Percentiles rank a stretch among this genome's conserved stretches.
Conservation (phyloP, 2,329 filamentous ascomycete species). For the Colletotrichum tabaci region DNA sequence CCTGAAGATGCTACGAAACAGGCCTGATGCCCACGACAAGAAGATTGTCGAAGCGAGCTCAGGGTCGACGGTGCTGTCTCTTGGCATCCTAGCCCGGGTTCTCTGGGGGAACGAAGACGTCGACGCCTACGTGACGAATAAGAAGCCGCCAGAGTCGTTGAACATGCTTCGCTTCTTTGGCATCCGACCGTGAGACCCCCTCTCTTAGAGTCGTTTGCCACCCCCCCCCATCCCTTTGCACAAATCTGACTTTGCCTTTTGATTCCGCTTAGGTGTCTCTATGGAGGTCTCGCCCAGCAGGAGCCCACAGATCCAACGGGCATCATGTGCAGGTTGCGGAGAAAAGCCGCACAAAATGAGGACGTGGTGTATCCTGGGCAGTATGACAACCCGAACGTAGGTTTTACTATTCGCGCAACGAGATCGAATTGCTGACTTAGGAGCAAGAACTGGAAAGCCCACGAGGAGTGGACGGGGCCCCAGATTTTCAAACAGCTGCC, state of each 20-base stretch:
- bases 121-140: constrained; percentile 64
- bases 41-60: constrained; percentile 36
- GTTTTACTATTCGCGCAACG: not conserved
- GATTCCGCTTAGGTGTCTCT: constrained; percentile 46
- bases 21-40: constrained; percentile 2
- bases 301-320: constrained; percentile 51
- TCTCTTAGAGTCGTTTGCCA: no score
- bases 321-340: constrained; percentile 49
- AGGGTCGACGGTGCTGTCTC: constrained; percentile 30
- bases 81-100: constrained; percentile 51
- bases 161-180: constrained; percentile 54
- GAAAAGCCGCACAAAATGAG: constrained; percentile 46
- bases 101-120: constrained; percentile 57
- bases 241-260: no score
- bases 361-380: constrained; percentile 52
- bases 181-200: constrained; percentile 46
- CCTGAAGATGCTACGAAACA: no score
- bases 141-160: constrained; percentile 55
- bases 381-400: constrained; percentile 52
- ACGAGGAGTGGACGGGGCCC: constrained; percentile 44
- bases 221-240: no score
- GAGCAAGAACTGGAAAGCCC: constrained; percentile 38
- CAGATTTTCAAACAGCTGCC: constrained; percentile 27
- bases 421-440: not conserved
- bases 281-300: constrained; percentile 53